Percentiles rank a stretch among this genome's conserved stretches.
These are phyloP conservation scores for Peribolospora baueri DNA, from an alignment of 768 basidiomycete species.

Conservation along the genomic window DNA sequence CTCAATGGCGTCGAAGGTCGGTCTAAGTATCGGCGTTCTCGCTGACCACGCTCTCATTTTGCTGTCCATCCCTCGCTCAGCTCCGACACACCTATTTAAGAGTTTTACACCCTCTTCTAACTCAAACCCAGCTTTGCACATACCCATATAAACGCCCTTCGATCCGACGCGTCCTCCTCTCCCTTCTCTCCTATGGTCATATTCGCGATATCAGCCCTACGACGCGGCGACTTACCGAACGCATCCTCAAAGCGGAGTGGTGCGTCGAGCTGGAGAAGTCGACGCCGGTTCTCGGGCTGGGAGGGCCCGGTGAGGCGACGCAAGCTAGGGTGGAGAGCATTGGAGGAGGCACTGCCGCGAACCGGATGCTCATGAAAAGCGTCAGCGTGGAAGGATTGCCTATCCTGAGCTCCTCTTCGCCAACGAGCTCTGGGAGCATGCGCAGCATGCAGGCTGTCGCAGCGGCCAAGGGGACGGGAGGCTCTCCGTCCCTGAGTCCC, in stretches of 20 bases:
- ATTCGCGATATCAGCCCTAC: slow-evolving; percentile 68
- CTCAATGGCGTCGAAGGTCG: not conserved
- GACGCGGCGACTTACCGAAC: slow-evolving; percentile 69
- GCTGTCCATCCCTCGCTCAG: slow-evolving; percentile 19
- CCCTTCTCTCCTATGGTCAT: slow-evolving; percentile 35
- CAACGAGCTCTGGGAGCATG: slow-evolving; percentile 4
- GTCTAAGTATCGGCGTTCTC: slow-evolving; percentile 1
- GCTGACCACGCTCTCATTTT: not conserved
- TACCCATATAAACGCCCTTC: slow-evolving; percentile 78
- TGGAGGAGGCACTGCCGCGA: not conserved
- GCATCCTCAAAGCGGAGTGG: slow-evolving; percentile 73
- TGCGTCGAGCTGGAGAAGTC: slow-evolving; percentile 10
- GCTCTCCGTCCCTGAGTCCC: no score
- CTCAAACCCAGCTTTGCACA: slow-evolving; percentile 66
- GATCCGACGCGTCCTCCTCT: slow-evolving; percentile 59
- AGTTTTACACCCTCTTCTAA: slow-evolving; percentile 80
- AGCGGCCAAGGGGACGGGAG: not conserved
- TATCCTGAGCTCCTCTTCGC: not conserved
- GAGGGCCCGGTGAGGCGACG: not conserved
- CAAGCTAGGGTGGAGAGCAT: not conserved
- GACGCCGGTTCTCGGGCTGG: not conserved
- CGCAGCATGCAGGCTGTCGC: slow-evolving; percentile 11
- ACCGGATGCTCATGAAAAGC: not conserved
- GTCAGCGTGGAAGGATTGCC: not conserved
- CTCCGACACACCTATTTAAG: slow-evolving; percentile 91